Conservation (phyloP, 2,329 filamentous ascomycete species). For the Venturia pyrina region DNA sequence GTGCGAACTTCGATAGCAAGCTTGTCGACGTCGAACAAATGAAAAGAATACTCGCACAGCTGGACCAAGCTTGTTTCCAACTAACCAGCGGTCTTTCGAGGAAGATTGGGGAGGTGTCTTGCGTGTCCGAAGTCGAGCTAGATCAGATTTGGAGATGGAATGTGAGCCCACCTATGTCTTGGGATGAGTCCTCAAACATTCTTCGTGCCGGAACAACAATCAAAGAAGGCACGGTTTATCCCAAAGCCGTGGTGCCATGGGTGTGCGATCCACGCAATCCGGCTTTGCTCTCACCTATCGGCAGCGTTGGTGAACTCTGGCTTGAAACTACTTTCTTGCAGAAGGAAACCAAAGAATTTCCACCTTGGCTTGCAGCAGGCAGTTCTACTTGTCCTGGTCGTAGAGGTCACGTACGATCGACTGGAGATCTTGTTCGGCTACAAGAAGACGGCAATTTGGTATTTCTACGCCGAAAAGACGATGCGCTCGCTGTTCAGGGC, state of each 20-base stretch:
- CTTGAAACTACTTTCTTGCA: conserved; percentile 30
- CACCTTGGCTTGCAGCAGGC: conserved; percentile 27
- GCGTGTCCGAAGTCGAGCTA: conserved; percentile 28
- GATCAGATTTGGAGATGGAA: conserved; percentile 36
- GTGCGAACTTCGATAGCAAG: conserved; percentile 57
- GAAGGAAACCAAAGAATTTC: conserved; percentile 20
- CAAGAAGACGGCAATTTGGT: conserved; percentile 19
- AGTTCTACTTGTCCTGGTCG: conserved; percentile 13
- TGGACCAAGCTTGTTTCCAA: conserved; percentile 41
- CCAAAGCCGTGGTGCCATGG: conserved; percentile 19
- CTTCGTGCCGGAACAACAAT: conserved; percentile 22
- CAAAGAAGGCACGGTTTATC: conserved; percentile 17
- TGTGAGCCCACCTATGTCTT: conserved; percentile 22
- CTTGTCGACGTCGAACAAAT: conserved; percentile 43
- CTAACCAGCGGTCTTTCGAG: conserved; percentile 41
- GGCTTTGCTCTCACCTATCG: conserved; percentile 30
- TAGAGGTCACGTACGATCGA: conserved; percentile 12
- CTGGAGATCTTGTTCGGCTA: conserved; percentile 22
- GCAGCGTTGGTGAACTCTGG: conserved; percentile 29
- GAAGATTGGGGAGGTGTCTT: conserved; percentile 27
- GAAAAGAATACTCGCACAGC: conserved; percentile 42
- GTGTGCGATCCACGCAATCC: conserved; percentile 24
- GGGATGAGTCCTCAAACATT: conserved; percentile 8
- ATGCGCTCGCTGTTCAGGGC: conserved; percentile 23
- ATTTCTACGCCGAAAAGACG: conserved; percentile 22